Conservation (phyloP, 2,329 filamentous ascomycete genomes). For the Penicillium capsulatum region DNA sequence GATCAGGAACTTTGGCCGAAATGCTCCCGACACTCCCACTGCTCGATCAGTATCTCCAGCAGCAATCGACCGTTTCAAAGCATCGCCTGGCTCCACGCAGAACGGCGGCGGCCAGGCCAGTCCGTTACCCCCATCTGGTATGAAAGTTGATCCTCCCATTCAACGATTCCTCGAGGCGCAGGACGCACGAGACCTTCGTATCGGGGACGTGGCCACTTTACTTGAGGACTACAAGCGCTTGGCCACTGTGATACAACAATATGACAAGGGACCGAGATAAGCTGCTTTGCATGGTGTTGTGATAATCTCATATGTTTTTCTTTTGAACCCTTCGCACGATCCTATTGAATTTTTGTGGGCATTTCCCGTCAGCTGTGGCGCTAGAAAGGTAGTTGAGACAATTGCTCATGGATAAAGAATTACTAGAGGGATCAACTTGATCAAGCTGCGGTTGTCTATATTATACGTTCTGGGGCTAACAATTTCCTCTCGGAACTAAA, state of each 20-base stretch:
- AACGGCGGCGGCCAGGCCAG: conserved; percentile 7
- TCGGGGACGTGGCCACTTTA: conserved; percentile 69
- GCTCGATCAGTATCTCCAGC: conserved; percentile 42
- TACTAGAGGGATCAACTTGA: too few species aligned
- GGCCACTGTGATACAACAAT: conserved; percentile 59
- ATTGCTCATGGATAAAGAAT: too few species aligned
- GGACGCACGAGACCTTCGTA: conserved; percentile 64
- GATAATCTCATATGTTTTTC: too few species aligned
- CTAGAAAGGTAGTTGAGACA: conserved; percentile 2
- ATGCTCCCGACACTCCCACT: conserved; percentile 40
- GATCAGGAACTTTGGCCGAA: conserved; percentile 68
- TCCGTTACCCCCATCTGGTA: conserved; percentile 7
- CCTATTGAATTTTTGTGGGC: not conserved
- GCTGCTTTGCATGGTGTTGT: not conserved
- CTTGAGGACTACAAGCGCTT: conserved; percentile 71
- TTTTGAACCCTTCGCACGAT: too few species aligned
- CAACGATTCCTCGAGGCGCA: conserved; percentile 69
- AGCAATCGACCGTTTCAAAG: conserved; percentile 38
- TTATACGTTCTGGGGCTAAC: not conserved
- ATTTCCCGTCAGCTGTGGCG: conserved; percentile 19
- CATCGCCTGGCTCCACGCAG: conserved; percentile 20
- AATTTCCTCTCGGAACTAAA: not conserved
- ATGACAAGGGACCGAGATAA: conserved; percentile 16
- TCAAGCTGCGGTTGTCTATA: too few species aligned
- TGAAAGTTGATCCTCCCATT: conserved; percentile 55